These are phyloP conservation scores for Leccinum olivaceopallidum DNA, from an alignment of 768 basidiomycete genomes.

Conservation along the genomic window DNA sequence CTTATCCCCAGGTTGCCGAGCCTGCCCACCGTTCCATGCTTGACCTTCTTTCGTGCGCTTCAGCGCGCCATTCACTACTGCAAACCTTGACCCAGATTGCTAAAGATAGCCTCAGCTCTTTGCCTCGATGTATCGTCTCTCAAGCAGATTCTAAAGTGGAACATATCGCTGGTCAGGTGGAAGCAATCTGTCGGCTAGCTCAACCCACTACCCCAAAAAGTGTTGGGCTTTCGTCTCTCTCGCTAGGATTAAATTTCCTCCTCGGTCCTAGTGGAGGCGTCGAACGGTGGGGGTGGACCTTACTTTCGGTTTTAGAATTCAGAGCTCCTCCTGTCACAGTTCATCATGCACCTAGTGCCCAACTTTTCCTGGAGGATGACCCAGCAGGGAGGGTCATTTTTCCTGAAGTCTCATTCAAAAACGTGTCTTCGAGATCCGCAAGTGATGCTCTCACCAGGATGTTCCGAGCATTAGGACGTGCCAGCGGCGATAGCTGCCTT, in stretches of 20 bases:
- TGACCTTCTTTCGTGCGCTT: constrained; percentile 43
- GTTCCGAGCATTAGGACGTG: constrained; percentile 71
- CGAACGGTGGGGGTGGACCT: constrained; percentile 89
- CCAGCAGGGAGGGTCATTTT: constrained; percentile 45
- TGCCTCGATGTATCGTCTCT: constrained; percentile 72
- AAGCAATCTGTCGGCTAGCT: constrained; percentile 62
- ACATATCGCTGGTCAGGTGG: constrained; percentile 65
- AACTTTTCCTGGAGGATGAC: constrained; percentile 56
- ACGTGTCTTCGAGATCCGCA: constrained; percentile 52
- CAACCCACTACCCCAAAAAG: constrained; percentile 16
- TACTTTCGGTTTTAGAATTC: constrained; percentile 83
- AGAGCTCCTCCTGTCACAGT: constrained; percentile 50
- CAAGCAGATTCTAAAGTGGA: constrained; percentile 75
- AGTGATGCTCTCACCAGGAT: constrained; percentile 61
- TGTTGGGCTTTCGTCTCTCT: constrained; percentile 44
- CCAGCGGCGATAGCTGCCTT: constrained; percentile 66
- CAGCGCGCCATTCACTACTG: constrained; percentile 47
- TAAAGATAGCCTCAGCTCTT: constrained; percentile 58
- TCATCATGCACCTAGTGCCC: constrained; percentile 49
- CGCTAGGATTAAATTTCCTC: constrained; percentile 55
- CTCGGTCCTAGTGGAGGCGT: constrained; percentile 83
- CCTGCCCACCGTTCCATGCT: constrained; percentile 49
- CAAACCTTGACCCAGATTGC: constrained; percentile 64
- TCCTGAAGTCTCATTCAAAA: constrained; percentile 58
- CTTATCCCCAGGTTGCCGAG: constrained; percentile 51